Percentiles rank a stretch among this genome's conserved stretches.
Conservation (phyloP, 768 basidiomycete genomes). For the Suillus cothurnatus region DNA sequence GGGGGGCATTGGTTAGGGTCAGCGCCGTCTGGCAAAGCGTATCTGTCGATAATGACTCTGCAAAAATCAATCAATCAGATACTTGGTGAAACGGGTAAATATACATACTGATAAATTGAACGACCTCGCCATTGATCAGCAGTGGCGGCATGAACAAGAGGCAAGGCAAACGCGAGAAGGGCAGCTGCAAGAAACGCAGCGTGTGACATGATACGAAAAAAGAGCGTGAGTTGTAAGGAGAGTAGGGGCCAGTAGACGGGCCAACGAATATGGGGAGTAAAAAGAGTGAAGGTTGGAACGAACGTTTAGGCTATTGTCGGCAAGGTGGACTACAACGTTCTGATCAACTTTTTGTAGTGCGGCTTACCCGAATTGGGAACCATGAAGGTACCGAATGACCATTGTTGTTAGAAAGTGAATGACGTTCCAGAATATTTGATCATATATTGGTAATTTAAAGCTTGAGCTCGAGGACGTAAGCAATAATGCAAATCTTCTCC, state of each 20-base stretch:
- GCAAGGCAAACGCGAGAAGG: slow-evolving; percentile 28
- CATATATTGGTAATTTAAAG: slow-evolving; percentile 5
- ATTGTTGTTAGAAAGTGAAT: neutral
- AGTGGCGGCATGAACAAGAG: slow-evolving; percentile 53
- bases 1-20: slow-evolving; percentile 58
- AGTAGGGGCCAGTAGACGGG: neutral
- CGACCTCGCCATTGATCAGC: slow-evolving; percentile 76
- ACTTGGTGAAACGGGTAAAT: neutral
- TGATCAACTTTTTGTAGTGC: neutral
- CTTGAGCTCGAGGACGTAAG: neutral
- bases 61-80: neutral
- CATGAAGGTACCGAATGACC: neutral
- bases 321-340: neutral
- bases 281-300: neutral
- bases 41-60: slow-evolving; percentile 77
- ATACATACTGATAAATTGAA: slow-evolving; percentile 75
- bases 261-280: neutral
- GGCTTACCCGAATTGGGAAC: neutral
- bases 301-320: neutral
- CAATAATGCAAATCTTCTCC: neutral
- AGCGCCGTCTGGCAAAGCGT: slow-evolving; percentile 62
- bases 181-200: slow-evolving; percentile 20
- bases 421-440: slow-evolving; percentile 3
- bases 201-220: slow-evolving; percentile 11
- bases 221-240: slow-evolving; percentile 15